phyloP scores from a whole-genome alignment of 129 eudicot genomes.

The Helichrysum umbraculigerum region DNA sequence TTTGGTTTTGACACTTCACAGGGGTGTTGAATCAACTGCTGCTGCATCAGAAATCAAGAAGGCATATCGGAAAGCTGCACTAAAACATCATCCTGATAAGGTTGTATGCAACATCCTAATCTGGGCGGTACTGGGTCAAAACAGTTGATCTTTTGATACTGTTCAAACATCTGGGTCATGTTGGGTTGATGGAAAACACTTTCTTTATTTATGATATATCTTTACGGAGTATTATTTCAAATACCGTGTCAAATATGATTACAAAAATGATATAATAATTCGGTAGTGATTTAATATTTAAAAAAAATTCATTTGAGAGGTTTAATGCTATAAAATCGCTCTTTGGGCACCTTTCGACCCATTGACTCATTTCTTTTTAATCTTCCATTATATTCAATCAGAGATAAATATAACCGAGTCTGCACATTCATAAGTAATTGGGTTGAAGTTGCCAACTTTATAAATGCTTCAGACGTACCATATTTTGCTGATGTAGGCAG shows the following conservation, averaged over 20 bases:
- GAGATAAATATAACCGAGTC: not conserved
- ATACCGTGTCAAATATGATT: not conserved
- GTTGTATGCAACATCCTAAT: slow-evolving; percentile 33
- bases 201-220: not conserved
- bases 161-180: not conserved
- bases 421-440: not conserved
- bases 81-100: slow-evolving; percentile 98
- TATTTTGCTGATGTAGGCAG: slow-evolving; percentile 53
- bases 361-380: not conserved
- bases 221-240: too few species aligned
- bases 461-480: slow-evolving; percentile 2
- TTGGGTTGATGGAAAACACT: not conserved
- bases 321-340: not conserved
- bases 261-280: not conserved
- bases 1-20: slow-evolving; percentile 27
- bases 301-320: not conserved
- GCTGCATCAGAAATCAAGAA: slow-evolving; percentile 79
- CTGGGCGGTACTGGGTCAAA: not conserved
- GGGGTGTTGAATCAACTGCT: slow-evolving; percentile 84
- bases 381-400: not conserved
- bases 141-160: not conserved
- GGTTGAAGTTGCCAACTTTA: not conserved
- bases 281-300: not conserved
- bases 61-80: slow-evolving; percentile 99
- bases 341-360: not conserved